Conservation (phyloP, 805 yeast genomes). For the Osmozyma mogii region DNA sequence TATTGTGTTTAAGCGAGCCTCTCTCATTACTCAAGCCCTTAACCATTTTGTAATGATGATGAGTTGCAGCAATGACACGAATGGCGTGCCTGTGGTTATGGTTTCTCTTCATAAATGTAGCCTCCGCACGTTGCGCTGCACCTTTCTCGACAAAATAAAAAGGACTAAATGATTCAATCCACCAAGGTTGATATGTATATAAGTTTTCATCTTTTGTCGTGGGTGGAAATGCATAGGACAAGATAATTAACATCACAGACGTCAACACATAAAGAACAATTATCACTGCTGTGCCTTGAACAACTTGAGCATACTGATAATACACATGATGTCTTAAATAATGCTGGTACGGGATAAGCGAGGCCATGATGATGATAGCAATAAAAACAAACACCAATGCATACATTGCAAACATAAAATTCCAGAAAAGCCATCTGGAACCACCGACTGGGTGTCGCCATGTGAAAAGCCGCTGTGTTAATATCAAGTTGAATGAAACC, state of each 20-base stretch:
- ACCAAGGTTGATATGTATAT: conserved; percentile 65
- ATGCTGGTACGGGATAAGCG: conserved; percentile 52
- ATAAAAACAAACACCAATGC: conserved; percentile 48
- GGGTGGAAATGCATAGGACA: conserved; percentile 50
- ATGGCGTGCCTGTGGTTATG: conserved; percentile 43
- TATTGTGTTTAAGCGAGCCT: conserved; percentile 41
- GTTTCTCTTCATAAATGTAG: conserved; percentile 38
- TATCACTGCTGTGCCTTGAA: conserved; percentile 38
- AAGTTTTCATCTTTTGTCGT: conserved; percentile 42
- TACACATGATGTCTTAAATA: conserved; percentile 39
- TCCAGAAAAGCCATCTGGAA: conserved; percentile 42
- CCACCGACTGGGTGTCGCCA: conserved; percentile 76
- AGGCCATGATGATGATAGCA: conserved; percentile 62
- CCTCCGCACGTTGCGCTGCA: conserved; percentile 43
- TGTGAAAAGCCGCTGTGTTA: conserved; percentile 67
- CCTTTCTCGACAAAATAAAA: conserved; percentile 51
- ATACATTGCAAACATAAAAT: conserved; percentile 42
- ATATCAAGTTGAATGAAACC: conserved; percentile 50
- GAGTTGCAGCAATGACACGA: conserved; percentile 55
- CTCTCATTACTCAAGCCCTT: conserved; percentile 33
- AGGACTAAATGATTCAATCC: conserved; percentile 61
- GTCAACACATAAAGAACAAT: conserved; percentile 42
- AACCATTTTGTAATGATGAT: conserved; percentile 29
- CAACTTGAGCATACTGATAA: conserved; percentile 46
- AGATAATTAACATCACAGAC: conserved; percentile 40